A percentile compares a stretch with the other conserved stretches of the same genome.
These are phyloP conservation scores for Saccharomycopsis sp. DNA, from an alignment of 805 yeast species.

Conservation along the genomic window DNA sequence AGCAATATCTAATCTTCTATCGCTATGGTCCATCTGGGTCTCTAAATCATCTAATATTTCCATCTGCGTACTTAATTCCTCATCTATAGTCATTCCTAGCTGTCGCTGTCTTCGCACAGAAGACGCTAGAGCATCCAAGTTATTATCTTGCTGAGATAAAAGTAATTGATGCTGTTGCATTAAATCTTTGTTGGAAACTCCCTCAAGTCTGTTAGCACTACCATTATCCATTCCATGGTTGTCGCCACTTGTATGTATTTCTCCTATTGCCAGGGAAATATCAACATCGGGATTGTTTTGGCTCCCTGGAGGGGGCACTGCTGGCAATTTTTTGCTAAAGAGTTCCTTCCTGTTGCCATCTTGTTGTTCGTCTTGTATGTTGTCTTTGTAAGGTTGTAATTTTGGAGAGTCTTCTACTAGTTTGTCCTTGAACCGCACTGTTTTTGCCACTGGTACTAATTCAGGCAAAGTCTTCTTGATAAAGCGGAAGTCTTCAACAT, in stretches of 20 bases:
- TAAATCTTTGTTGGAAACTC: constrained; percentile 30
- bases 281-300: constrained; percentile 12
- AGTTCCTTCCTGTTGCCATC: not conserved
- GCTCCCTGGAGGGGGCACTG: constrained; percentile 16
- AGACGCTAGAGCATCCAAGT: constrained; percentile 34
- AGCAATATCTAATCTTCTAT: constrained; percentile 36
- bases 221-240: no score
- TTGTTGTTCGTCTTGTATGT: not conserved
- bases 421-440: constrained; percentile 20
- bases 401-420: constrained; percentile 14
- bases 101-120: constrained; percentile 40
- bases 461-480: constrained; percentile 13
- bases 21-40: constrained; percentile 37
- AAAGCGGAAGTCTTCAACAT: constrained; percentile 11
- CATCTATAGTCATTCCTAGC: constrained; percentile 40
- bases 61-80: constrained; percentile 43
- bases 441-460: constrained; percentile 11
- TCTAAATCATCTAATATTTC: constrained; percentile 45
- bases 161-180: constrained; percentile 42
- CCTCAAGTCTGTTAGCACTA: not conserved
- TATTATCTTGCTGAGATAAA: constrained; percentile 39
- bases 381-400: constrained; percentile 3
- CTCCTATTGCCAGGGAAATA: not conserved
- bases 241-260: not conserved
- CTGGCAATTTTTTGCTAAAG: not conserved